Evolutionary conservation across 2,329 filamentous ascomycete species (phyloP), one percentile per base, ranked within the genome.

Genomic region (Calonectria leucothoes): DNA sequence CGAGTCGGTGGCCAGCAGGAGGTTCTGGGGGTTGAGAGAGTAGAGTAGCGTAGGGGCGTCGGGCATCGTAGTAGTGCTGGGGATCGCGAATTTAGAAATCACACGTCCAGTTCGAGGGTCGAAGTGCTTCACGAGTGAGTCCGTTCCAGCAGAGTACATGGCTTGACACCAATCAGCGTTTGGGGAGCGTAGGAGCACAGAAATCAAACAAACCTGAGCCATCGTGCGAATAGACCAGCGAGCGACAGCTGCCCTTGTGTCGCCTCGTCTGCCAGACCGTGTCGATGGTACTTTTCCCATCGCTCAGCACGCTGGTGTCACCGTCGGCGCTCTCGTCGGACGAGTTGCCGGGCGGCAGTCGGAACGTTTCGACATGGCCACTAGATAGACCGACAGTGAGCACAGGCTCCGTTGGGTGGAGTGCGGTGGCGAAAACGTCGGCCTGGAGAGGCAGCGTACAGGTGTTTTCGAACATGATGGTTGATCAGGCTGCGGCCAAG

Each of bases 161-260:
- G 88, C 87, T 91, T 79, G 78, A n/a, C 11, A 3, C 14, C 14
- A n/a, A 39, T 61, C 25, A 61, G 55, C 31, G 10, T 25, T 7
- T 20, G n/a, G 33, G n/a, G 33, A 39, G 4, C 33, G 29, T 23
- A 27, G 55, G 27, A 23, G 33, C 35, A 39, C 20, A 15, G 33
- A 23, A 27, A 61, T 61, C 23, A 12, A 20, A 63, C 5, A 88
- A 92, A 88, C 93, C 89, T 76, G 91, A 87, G 20, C 96, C 97
- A 82, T 98, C 96, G 71, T 91, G 85, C 76, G 92, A 93, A 85
- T 96, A 98, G 6, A 90, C 92, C 69, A 98, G 86, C 73, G 92
- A 93, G 67, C 97, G 91, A 82, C 96, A 98, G 88, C 95, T 98
- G 15, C 95, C 96, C 87, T 98, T 98, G 86, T 99, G 97, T 74